Evolutionary conservation across 2,329 filamentous ascomycete genomes (phyloP).

Genomic region (Hirsutella thompsonii): DNA sequence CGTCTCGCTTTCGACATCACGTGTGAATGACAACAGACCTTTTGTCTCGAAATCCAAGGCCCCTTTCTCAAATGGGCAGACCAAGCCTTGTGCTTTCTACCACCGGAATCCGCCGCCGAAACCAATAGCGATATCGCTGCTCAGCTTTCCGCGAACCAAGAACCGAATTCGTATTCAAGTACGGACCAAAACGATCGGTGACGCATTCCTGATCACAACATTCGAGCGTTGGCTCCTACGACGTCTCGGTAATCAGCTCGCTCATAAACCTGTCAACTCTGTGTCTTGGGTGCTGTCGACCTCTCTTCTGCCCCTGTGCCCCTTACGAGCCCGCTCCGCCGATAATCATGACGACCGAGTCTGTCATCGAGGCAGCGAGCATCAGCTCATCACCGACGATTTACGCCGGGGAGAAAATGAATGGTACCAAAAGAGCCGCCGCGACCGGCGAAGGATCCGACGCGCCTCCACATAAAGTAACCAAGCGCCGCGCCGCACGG

Average conservation of each 20-base stretch:
- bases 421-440: background rate
- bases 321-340: background rate
- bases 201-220: no score
- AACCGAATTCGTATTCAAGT: background rate
- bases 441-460: background rate
- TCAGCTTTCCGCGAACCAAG: background rate
- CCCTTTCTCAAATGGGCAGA: background rate
- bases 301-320: background rate
- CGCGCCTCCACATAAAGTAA: constrained; percentile 30
- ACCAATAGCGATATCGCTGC: background rate
- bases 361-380: background rate
- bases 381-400: background rate
- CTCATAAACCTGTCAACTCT: no score
- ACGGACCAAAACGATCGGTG: no score
- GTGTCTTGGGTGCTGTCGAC: background rate
- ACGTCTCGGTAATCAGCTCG: no score
- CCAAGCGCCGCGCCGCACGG: constrained; percentile 77
- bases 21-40: background rate
- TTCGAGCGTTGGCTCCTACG: no score
- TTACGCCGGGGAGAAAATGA: background rate
- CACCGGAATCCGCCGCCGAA: background rate
- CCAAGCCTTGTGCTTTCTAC: background rate
- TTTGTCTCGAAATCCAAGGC: background rate
- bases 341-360: background rate
- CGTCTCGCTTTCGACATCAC: background rate